Evolutionary conservation across 129 eudicot species (phyloP), one percentile per base, ranked within the genome.

Genomic region (Smallanthus sonchifolius): DNA sequence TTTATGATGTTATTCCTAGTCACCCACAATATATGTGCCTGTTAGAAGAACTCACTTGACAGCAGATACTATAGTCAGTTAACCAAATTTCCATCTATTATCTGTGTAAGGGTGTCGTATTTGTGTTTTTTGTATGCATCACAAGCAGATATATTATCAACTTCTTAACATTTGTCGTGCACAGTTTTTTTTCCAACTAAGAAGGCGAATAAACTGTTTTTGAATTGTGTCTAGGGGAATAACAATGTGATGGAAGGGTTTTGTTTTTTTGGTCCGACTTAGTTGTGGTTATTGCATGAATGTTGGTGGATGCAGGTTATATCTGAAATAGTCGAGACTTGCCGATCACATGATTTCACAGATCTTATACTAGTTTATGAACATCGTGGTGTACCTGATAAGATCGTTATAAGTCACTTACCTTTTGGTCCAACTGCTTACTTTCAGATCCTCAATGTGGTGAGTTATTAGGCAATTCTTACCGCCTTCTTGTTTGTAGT

Each of bases 361-460:
- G 99, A 95, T 83, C 88, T 95, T 64, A 81, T 95, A 44, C 76
- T 88, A 19, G 96, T 95, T 77, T 84, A 91, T 67, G 99, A 95
- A 82, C 91, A 86, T 77, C 99, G 99, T 61, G 99, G 99, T 65
- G 90, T 95, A 49, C 99, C 99, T 3, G 96, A 88, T 85, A 84
- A 87, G 36, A 63, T 95, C 39, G 72, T 87, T 65, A 88, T 95
- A 43, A 86, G 87, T 75, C 97, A 95, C 91, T 74, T 95, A 35
- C 99, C 99, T 57, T 91, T 77, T 85, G 99, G 99, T 72, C 99
- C 96, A 68, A 95, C 97, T 74, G 96, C 99, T 32, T 84, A 83
- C 80, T 95, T 95, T 75, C 88, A 88, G 69, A 79, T 95, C 36
- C 86, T 69, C 82, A 91, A 95, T 87, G 99, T 91, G 96, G 97